Evolutionary conservation across 768 basidiomycete species (phyloP).

Genomic region (Megacollybia marginata): DNA sequence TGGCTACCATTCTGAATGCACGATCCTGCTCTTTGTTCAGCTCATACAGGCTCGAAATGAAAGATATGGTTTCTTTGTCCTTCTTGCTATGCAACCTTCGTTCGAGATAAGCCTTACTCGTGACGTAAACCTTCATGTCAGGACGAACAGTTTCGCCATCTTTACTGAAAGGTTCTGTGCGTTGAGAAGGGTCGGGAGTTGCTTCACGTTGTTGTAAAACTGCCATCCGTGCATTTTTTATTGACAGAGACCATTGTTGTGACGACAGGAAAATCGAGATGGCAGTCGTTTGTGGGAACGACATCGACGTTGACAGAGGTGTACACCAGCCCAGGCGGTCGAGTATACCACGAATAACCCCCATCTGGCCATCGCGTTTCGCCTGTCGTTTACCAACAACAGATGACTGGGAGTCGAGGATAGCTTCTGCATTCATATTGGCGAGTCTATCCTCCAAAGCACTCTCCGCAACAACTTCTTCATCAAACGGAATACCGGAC

Average conservation of each 20-base stretch:
- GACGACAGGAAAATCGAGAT: background rate
- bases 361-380: background rate
- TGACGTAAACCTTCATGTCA: background rate
- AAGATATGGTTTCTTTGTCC: background rate
- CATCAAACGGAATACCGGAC: background rate
- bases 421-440: background rate
- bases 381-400: background rate
- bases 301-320: no score
- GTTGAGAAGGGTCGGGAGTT: background rate
- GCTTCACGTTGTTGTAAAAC: no score
- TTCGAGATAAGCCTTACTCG: conserved; percentile 5
- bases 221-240: no score
- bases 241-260: no score
- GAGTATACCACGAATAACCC: background rate
- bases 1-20: conserved; percentile 21
- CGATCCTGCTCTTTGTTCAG: conserved; percentile 25
- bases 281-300: background rate
- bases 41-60: conserved; percentile 1
- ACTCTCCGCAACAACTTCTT: background rate
- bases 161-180: background rate
- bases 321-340: background rate
- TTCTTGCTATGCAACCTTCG: background rate
- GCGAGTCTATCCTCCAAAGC: background rate
- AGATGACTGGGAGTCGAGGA: background rate
- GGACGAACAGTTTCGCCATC: no score